These are phyloP conservation scores for Chlorella sp. DNA, from an alignment of 139 green algal species.

Conservation along the genomic window DNA sequence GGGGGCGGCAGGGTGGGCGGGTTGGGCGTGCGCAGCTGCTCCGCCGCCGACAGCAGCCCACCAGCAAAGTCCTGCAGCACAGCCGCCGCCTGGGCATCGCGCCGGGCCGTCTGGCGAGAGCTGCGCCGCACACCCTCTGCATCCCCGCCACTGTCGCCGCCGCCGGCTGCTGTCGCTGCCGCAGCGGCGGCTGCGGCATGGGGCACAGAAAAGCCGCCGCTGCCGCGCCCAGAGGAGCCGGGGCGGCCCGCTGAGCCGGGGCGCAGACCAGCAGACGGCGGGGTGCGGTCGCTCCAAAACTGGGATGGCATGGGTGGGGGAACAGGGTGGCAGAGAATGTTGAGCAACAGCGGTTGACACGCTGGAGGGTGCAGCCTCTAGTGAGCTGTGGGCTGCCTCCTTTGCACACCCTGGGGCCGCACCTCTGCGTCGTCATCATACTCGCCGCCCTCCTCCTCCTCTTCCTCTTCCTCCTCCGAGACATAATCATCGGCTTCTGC, in stretches of 20 bases:
- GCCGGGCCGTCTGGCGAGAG: neutral
- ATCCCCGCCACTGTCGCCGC: neutral
- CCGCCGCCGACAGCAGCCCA: neutral
- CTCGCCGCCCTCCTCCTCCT: no score
- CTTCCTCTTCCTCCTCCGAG: no score
- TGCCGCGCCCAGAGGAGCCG: no score
- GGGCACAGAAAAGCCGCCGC: neutral
- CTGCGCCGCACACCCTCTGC: neutral
- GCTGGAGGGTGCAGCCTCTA: no score
- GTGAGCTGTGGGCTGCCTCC: no score
- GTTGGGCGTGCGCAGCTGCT: slow-evolving; percentile 19
- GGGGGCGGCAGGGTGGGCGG: neutral
- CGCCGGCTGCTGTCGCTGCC: neutral
- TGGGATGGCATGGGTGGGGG: no score
- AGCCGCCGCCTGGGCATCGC: slow-evolving; percentile 3
- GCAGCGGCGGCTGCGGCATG: neutral
- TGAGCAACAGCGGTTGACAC: no score
- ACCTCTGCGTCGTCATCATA: no score
- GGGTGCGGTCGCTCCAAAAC: neutral
- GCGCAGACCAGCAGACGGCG: neutral
- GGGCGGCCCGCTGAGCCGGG: neutral
- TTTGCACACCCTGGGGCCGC: no score
- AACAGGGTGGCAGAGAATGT: no score
- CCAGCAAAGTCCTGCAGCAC: slow-evolving; percentile 27
- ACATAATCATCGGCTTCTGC: no score